Percentiles rank a stretch among this genome's conserved stretches.
These are phyloP conservation scores for Prunus salicina DNA, from an alignment of 306 rosid species.

Conservation along the genomic window DNA sequence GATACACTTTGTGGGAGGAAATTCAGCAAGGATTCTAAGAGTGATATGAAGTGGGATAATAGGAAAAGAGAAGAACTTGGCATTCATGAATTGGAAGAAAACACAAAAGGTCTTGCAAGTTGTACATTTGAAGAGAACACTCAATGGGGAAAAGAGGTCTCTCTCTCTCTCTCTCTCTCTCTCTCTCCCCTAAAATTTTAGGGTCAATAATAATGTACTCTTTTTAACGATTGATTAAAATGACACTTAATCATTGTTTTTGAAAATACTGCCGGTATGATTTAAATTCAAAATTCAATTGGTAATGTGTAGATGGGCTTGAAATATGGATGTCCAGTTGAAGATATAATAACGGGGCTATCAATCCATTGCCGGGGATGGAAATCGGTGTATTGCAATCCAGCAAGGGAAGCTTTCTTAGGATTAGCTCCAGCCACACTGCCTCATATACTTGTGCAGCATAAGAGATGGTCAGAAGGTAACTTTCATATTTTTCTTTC, in stretches of 20 bases:
- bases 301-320: conserved; percentile 45
- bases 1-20: conserved; percentile 55
- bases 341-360: conserved; percentile 69
- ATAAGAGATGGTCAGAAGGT: conserved; percentile 84
- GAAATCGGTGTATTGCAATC: conserved; percentile 57
- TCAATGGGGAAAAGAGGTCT: conserved; percentile 70
- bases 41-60: conserved; percentile 33
- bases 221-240: background rate
- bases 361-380: conserved; percentile 52
- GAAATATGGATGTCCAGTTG: conserved; percentile 8
- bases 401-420: conserved; percentile 58
- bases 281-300: too few relatives aligned
- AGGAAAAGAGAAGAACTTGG: conserved; percentile 35
- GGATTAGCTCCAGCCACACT: conserved; percentile 53
- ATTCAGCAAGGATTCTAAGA: conserved; percentile 27
- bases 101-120: conserved; percentile 15
- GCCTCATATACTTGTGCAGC: conserved; percentile 50
- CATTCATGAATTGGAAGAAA: conserved; percentile 39
- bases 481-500: conserved; percentile 44
- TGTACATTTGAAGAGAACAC: conserved; percentile 58
- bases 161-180: background rate
- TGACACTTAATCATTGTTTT: too few relatives aligned
- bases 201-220: too few relatives aligned
- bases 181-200: too few relatives aligned
- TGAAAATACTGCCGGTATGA: too few relatives aligned